phyloP scores from a whole-genome alignment of 2,329 filamentous ascomycete genomes.

The Didymella segeticola region DNA sequence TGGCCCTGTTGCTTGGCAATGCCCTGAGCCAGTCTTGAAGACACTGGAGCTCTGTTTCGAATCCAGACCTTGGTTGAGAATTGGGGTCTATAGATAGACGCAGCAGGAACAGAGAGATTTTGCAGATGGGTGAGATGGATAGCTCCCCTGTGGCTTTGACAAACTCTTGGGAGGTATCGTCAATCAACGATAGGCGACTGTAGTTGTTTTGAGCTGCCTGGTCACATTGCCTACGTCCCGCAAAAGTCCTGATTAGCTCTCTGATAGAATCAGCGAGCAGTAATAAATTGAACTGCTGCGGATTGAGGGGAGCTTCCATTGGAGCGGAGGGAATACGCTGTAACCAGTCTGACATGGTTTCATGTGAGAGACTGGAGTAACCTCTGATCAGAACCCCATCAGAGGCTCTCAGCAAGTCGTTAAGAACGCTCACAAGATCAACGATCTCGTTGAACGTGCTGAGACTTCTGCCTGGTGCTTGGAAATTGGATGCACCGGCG shows the following conservation, averaged over 20 bases:
- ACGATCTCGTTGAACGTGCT: slow-evolving; percentile 1
- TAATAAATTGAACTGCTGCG: not conserved
- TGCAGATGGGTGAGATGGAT: not conserved
- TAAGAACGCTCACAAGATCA: not conserved
- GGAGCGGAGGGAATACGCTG: not conserved
- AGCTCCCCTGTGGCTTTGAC: not conserved
- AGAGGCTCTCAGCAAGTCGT: not conserved
- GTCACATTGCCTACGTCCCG: not conserved
- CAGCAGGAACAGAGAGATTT: not conserved
- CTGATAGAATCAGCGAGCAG: not conserved
- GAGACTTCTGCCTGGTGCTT: not conserved
- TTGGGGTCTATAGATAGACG: not conserved
- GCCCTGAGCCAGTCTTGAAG: not conserved
- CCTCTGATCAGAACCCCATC: not conserved
- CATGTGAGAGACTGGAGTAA: not conserved
- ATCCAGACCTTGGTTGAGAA: not conserved
- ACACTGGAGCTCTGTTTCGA: not conserved
- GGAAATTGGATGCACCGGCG: not conserved
- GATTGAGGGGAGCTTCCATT: not conserved
- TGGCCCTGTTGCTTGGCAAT: not conserved
- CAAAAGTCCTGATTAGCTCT: not conserved
- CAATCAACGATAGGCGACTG: not conserved
- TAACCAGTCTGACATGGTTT: not conserved
- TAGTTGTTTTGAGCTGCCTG: not conserved
- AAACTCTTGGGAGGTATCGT: not conserved